Evolutionary conservation across 148 eudicot species (phyloP), one percentile per base, ranked within the genome.

Genomic region (Rhododendron kiyosumense): DNA sequence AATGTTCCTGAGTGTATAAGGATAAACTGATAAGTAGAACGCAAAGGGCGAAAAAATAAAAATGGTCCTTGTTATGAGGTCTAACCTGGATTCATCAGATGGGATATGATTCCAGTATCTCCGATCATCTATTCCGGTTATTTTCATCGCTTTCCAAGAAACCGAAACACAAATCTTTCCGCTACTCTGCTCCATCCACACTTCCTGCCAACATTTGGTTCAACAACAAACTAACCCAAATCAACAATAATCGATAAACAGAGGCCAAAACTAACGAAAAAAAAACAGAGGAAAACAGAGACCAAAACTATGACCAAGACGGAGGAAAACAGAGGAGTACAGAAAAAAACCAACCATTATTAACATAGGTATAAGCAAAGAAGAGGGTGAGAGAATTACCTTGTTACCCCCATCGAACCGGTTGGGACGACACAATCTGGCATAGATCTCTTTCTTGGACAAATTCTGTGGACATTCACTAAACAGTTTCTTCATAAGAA

Each of bases 71-170:
- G 13, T 65, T 8, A 65, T n/a, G 73, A 65, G 26, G 38, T 36
- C 54, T 79, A 15, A 95, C 98, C 98, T 95, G 52, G 98, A 95
- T 88, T 93, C 93, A 0, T 85, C 61, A 3, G 93, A 77, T 0
- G 94, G 82, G 79, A 93, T 82, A 32, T 89, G 92, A 69, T 26
- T 88, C 98, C 96, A 95, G 81, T 91, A 89, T 88, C 96, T 89
- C n/a, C 98, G 94, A 85, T 95, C 98, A 85, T 94, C 90, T 8
- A 95, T 94, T 6, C 98, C 96, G 0, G 98, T 95, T 26, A 95
- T 95, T 57, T 59, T 89, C 88, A 95, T 24, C 11, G 91, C 94
- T 81, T 90, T 95, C 93, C 94, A 94, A 5, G 98, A 95, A 20
- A 92, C 88, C 7, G 91, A 87, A 88, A 91, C 89, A 84, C 93